Conservation (phyloP, 2,329 filamentous ascomycete species). For the Chrysoporthe cubensis region DNA sequence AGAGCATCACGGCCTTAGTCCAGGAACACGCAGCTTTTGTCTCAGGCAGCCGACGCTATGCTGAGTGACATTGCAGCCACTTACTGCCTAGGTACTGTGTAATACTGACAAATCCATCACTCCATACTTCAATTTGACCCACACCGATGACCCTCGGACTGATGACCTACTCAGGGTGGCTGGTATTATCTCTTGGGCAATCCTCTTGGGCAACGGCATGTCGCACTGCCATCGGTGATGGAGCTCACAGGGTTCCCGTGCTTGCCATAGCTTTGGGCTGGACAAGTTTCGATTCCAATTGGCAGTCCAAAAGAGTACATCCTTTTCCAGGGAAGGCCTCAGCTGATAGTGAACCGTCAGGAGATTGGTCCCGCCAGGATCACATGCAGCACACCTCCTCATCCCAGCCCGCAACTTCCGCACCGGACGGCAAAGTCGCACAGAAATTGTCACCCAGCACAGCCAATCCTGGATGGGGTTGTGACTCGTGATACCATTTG, state of each 20-base stretch:
- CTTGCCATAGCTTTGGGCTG: background rate
- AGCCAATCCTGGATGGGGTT: background rate
- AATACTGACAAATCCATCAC: background rate
- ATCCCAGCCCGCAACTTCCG: background rate
- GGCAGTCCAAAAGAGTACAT: background rate
- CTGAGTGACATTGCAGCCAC: constrained; percentile 1
- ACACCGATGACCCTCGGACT: background rate
- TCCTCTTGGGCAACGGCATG: no score
- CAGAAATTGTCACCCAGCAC: constrained; percentile 3
- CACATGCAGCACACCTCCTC: background rate
- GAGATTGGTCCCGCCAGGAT: background rate
- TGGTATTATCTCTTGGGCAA: background rate
- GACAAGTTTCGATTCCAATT: background rate
- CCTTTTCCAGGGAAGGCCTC: background rate
- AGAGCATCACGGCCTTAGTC: background rate
- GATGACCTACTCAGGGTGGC: background rate
- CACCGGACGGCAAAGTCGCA: constrained; percentile 1
- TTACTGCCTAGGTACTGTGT: background rate
- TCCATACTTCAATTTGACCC: background rate
- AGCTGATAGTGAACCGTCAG: background rate
- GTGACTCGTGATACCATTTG: background rate
- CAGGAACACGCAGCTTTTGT: constrained; percentile 10
- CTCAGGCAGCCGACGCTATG: constrained; percentile 18
- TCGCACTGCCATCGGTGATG: no score
- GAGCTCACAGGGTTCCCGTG: background rate